Evolutionary conservation across 257 asterid species (phyloP).

Genomic region (Nicotiana benthamiana): DNA sequence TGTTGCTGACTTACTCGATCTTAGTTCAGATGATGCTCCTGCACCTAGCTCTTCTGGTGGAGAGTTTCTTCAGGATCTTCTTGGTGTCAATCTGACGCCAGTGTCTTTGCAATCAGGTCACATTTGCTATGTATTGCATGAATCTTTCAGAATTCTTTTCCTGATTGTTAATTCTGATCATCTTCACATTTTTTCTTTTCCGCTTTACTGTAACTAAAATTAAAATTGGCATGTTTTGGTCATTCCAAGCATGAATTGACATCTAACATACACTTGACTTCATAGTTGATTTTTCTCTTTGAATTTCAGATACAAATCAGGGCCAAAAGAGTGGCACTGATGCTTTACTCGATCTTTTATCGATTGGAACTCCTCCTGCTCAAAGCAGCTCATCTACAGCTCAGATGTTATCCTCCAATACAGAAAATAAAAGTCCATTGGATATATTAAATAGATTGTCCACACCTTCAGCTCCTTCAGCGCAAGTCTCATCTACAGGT

Average conservation of each 20-base stretch:
- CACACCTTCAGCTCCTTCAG: constrained; percentile 46
- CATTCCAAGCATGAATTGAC: neutral
- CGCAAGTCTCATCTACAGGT: constrained; percentile 32
- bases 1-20: constrained; percentile 82
- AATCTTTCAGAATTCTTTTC: neutral
- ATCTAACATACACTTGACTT: neutral
- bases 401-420: constrained; percentile 43
- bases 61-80: constrained; percentile 86
- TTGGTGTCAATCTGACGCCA: constrained; percentile 65
- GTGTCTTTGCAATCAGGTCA: constrained; percentile 55
- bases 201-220: neutral
- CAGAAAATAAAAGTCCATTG: constrained; percentile 41
- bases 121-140: neutral
- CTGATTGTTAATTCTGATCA: neutral
- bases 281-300: constrained; percentile 7
- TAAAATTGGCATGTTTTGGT: neutral
- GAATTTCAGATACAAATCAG: constrained; percentile 49
- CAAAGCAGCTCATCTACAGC: constrained; percentile 47
- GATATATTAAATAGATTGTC: constrained; percentile 45
- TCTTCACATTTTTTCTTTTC: neutral
- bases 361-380: constrained; percentile 75
- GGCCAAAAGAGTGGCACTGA: constrained; percentile 58
- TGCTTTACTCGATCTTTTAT: constrained; percentile 72
- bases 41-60: constrained; percentile 74
- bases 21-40: constrained; percentile 59